A percentile compares a stretch with the other conserved stretches of the same genome.
Evolutionary conservation across 176 grass and related monocot genomes (phyloP).

Genomic region (Alloteropsis semialata): DNA sequence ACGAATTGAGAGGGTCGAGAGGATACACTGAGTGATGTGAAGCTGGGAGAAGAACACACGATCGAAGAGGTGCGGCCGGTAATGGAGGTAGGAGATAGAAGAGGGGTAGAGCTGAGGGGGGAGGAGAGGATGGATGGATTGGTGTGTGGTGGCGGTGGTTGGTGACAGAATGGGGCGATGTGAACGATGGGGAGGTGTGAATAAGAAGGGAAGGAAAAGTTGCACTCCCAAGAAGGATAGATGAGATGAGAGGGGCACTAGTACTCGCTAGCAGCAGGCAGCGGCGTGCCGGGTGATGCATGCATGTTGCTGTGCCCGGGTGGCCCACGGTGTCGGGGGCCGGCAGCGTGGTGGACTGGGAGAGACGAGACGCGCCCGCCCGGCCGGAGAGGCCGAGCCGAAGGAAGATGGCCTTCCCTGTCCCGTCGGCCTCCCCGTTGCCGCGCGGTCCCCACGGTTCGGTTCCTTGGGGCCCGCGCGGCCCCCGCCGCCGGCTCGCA

Average conservation of each 20-base stretch:
- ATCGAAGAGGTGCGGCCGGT: neutral
- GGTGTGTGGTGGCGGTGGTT: conserved; percentile 6
- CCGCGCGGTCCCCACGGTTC: neutral
- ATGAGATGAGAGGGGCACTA: neutral
- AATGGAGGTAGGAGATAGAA: neutral
- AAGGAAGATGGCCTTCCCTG: neutral
- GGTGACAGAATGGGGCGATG: conserved; percentile 39
- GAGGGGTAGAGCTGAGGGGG: neutral
- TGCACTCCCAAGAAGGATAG: neutral
- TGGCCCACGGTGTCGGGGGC: conserved; percentile 39
- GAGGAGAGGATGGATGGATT: neutral
- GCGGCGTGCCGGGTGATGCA: conserved; percentile 13
- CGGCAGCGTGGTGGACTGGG: neutral
- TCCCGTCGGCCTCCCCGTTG: neutral
- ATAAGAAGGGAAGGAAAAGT: conserved; percentile 72
- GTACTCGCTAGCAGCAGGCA: neutral
- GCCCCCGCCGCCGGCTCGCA: conserved; percentile 34
- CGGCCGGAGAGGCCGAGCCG: neutral
- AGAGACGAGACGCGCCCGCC: no score
- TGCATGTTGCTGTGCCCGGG: conserved; percentile 21
- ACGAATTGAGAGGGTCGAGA: neutral
- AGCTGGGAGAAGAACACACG: neutral
- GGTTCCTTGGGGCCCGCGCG: neutral
- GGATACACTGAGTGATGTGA: neutral
- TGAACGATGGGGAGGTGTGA: conserved; percentile 46